Percentiles rank a stretch among this genome's conserved stretches.
These are phyloP conservation scores for Rhodosporidiobolus odoratus DNA, from an alignment of 768 basidiomycete species.

Conservation along the genomic window DNA sequence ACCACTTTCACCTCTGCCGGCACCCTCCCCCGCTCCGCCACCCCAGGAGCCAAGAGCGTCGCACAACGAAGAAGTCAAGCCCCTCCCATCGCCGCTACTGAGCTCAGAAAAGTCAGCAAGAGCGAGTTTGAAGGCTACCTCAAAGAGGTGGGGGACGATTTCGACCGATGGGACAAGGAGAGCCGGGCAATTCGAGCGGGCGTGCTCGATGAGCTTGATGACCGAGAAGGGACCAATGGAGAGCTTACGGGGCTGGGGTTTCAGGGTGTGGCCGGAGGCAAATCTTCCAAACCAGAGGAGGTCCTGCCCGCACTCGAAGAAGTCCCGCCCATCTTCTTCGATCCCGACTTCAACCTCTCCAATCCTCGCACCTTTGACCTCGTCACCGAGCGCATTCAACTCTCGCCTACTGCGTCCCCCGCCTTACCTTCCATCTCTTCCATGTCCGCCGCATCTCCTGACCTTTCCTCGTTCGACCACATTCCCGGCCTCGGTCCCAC, in stretches of 20 bases:
- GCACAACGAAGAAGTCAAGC: constrained; percentile 45
- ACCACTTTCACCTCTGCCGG: constrained; percentile 60
- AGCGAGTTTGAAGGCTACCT: constrained; percentile 84
- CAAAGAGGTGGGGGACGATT: constrained; percentile 64
- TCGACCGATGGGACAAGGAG: constrained; percentile 58
- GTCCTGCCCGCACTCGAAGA: constrained; percentile 65
- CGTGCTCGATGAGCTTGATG: constrained; percentile 3
- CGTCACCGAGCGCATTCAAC: constrained; percentile 60
- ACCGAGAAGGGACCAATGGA: neutral
- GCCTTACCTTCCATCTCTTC: constrained; percentile 27
- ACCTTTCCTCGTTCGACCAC: neutral
- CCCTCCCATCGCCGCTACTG: constrained; percentile 50
- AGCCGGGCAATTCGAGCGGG: neutral
- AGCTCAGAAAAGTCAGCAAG: constrained; percentile 70
- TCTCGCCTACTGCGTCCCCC: constrained; percentile 23
- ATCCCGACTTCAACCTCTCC: constrained; percentile 68
- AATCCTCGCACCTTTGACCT: constrained; percentile 69
- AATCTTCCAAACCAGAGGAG: constrained; percentile 40
- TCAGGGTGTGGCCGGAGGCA: constrained; percentile 20
- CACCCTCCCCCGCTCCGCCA: constrained; percentile 29
- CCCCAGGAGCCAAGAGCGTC: constrained; percentile 44
- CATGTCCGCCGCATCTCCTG: constrained; percentile 4
- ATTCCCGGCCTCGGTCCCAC: constrained; percentile 23
- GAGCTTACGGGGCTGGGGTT: constrained; percentile 17
- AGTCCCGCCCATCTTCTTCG: constrained; percentile 78